Conservation (phyloP, 2,329 filamentous ascomycete species). For the Bipolaris gigantea region DNA sequence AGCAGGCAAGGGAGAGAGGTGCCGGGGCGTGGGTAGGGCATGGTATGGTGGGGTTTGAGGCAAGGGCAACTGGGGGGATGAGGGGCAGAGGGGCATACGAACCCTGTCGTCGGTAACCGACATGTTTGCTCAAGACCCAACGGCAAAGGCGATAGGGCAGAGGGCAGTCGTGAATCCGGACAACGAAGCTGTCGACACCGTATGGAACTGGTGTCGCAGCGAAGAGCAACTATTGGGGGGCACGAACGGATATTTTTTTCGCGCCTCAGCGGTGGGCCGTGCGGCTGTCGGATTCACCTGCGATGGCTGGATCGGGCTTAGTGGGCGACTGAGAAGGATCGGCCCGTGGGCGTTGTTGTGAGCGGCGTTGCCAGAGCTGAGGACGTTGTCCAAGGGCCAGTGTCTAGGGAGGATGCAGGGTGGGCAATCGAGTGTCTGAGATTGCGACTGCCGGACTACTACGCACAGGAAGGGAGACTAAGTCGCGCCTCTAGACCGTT, state of each 20-base stretch:
- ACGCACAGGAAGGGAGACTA: constrained; percentile 17
- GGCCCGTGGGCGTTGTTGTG: constrained; percentile 34
- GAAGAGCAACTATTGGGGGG: constrained; percentile 7
- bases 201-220: constrained; percentile 27
- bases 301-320: constrained; percentile 25
- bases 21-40: constrained; percentile 9
- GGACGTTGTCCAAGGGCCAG: constrained; percentile 4
- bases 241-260: constrained; percentile 29
- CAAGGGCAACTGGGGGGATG: constrained; percentile 13
- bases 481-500: constrained; percentile 26
- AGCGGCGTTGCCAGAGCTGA: constrained; percentile 17
- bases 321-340: constrained; percentile 39
- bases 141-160: constrained; percentile 9
- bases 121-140: constrained; percentile 28
- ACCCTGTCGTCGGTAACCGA: constrained; percentile 46
- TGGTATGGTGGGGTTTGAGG: constrained; percentile 14
- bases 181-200: constrained; percentile 26
- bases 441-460: constrained; percentile 7
- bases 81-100: constrained; percentile 39
- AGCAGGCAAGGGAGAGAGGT: neutral
- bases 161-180: constrained; percentile 14
- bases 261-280: constrained; percentile 20
- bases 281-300: constrained; percentile 28
- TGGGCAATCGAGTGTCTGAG: constrained; percentile 7
- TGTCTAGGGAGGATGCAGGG: constrained; percentile 8